Evolutionary conservation across 169 alveolate genomes (phyloP).

Genomic region (Cyclospora cayetanensis): DNA sequence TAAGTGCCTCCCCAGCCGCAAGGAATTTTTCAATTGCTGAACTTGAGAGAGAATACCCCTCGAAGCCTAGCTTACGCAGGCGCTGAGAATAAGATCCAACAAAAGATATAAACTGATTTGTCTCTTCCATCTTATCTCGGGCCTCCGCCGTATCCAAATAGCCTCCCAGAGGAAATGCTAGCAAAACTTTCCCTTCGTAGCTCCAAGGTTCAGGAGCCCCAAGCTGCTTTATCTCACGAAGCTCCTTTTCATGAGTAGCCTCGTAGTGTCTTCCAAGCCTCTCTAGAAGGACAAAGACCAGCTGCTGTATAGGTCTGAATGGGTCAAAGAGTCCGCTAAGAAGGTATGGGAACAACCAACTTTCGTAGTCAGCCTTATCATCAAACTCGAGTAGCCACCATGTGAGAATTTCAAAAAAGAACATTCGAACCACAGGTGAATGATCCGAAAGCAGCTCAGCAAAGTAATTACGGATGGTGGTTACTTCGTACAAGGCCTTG

Average conservation of each 20-base stretch:
- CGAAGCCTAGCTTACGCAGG: constrained; percentile 22
- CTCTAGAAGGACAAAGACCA: constrained; percentile 84
- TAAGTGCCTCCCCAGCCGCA: background rate
- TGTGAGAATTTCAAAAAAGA: constrained; percentile 83
- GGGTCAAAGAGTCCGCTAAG: constrained; percentile 89
- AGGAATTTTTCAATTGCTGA: background rate
- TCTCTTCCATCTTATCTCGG: background rate
- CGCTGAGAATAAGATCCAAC: constrained; percentile 18
- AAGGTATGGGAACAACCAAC: constrained; percentile 90
- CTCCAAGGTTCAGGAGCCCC: constrained; percentile 90
- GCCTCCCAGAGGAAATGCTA: constrained; percentile 68
- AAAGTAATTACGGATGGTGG: constrained; percentile 88
- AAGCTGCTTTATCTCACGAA: constrained; percentile 85
- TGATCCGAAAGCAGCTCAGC: constrained; percentile 89
- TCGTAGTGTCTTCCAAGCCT: constrained; percentile 89
- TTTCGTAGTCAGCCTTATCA: constrained; percentile 89
- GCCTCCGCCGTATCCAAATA: background rate
- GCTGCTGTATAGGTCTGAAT: constrained; percentile 80
- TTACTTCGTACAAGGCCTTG: constrained; percentile 89
- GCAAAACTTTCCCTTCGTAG: constrained; percentile 68
- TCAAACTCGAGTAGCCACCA: constrained; percentile 85
- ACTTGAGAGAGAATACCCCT: background rate
- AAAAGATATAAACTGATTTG: background rate
- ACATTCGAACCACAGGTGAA: constrained; percentile 84
- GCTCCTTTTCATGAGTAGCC: constrained; percentile 87